Conservation (phyloP, 306 rosid species). For the Begonia fuchsioides region DNA sequence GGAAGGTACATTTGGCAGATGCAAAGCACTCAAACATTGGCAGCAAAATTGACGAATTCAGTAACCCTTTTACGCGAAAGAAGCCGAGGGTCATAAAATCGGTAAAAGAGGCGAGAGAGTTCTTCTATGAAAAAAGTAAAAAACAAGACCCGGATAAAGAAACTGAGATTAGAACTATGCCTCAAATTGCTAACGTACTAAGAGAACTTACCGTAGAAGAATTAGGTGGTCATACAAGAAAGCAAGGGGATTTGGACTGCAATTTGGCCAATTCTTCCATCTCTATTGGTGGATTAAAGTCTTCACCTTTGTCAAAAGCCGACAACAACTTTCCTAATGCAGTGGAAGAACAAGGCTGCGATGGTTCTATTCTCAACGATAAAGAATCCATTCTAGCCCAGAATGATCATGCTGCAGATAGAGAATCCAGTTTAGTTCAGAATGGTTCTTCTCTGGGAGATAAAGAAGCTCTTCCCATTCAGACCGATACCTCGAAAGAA, state of each 20-base stretch:
- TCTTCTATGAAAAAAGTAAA: slow-evolving; percentile 37
- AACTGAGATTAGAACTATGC: slow-evolving; percentile 10
- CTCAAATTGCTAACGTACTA: slow-evolving; percentile 17
- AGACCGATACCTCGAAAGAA: slow-evolving; percentile 4
- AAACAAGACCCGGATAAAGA: slow-evolving; percentile 23
- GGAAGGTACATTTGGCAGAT: slow-evolving; percentile 13
- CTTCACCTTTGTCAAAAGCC: slow-evolving; percentile 14
- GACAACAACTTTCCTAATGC: neutral
- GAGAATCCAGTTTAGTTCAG: no score
- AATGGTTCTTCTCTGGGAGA: no score
- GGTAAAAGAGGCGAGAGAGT: slow-evolving; percentile 80
- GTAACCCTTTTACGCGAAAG: slow-evolving; percentile 16
- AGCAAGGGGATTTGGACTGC: slow-evolving; percentile 12
- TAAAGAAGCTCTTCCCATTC: no score
- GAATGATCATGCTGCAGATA: slow-evolving; percentile 6
- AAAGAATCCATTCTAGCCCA: slow-evolving; percentile 17
- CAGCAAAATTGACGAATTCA: slow-evolving; percentile 21
- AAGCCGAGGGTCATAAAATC: slow-evolving; percentile 59
- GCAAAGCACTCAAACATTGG: slow-evolving; percentile 9
- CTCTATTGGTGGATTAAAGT: slow-evolving; percentile 22
- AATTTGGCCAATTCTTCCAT: slow-evolving; percentile 8
- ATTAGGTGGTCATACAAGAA: slow-evolving; percentile 12
- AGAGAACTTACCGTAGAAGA: slow-evolving; percentile 22
- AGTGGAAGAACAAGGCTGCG: slow-evolving; percentile 6
- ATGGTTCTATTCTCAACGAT: slow-evolving; percentile 25